A percentile compares a stretch with the other conserved stretches of the same genome.
phyloP scores from a whole-genome alignment of 2,329 filamentous ascomycete species.

The Botrytis porri region DNA sequence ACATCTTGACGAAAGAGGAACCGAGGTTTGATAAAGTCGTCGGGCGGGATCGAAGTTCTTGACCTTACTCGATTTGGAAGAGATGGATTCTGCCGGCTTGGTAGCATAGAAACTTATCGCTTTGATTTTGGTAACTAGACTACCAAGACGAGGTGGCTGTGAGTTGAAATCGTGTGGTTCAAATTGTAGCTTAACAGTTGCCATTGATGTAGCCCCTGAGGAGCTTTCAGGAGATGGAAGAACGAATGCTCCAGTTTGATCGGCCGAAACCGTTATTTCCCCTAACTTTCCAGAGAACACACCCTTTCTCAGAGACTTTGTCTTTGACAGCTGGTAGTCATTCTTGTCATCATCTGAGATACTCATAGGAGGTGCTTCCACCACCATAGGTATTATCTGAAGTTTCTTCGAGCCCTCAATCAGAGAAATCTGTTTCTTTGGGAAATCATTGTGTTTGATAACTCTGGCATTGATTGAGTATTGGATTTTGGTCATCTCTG shows the following conservation, averaged over 20 bases:
- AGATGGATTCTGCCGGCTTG: slow-evolving; percentile 27
- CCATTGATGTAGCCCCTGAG: slow-evolving; percentile 30
- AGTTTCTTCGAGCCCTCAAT: slow-evolving; percentile 31
- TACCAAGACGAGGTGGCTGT: slow-evolving; percentile 36
- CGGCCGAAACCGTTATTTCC: slow-evolving; percentile 35
- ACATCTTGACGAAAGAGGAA: slow-evolving; percentile 35
- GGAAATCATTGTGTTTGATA: slow-evolving; percentile 27
- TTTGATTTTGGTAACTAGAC: slow-evolving; percentile 36
- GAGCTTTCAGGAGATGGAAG: slow-evolving; percentile 30
- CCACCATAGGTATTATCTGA: slow-evolving; percentile 32
- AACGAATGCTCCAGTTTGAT: slow-evolving; percentile 35
- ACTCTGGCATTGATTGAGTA: slow-evolving; percentile 36
- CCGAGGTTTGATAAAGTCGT: slow-evolving; percentile 30
- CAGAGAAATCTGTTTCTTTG: slow-evolving; percentile 29
- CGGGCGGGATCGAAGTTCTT: slow-evolving; percentile 30
- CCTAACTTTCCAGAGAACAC: slow-evolving; percentile 39
- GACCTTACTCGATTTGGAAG: slow-evolving; percentile 25
- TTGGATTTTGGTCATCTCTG: slow-evolving; percentile 35
- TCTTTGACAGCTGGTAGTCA: slow-evolving; percentile 33
- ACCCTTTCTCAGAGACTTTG: slow-evolving; percentile 36
- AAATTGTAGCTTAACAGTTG: slow-evolving; percentile 36
- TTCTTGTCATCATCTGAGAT: slow-evolving; percentile 25
- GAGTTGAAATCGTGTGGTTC: slow-evolving; percentile 32
- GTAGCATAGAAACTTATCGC: slow-evolving; percentile 32
- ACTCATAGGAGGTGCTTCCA: slow-evolving; percentile 36